These are phyloP conservation scores for Flaveria brownii DNA, from an alignment of 129 eudicot genomes.

Conservation along the genomic window DNA sequence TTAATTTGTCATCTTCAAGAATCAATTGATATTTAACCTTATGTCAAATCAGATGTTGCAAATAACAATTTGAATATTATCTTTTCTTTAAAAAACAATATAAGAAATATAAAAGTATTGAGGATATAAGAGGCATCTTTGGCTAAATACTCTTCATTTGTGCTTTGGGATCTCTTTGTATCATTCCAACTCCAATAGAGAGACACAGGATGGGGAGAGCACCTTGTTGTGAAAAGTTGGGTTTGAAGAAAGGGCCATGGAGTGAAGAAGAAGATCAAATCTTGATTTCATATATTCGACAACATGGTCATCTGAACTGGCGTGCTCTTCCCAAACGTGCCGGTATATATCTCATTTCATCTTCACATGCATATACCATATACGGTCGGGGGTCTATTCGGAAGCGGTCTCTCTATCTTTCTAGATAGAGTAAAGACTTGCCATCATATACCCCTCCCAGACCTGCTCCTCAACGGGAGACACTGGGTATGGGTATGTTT, in stretches of 20 bases:
- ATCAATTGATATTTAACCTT: background rate
- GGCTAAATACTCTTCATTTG: slow-evolving; percentile 24
- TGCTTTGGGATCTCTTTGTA: slow-evolving; percentile 24
- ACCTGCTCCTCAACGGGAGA: no score
- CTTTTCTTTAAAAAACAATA: background rate
- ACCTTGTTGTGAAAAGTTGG: slow-evolving; percentile 83
- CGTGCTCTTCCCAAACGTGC: slow-evolving; percentile 83
- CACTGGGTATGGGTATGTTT: no score
- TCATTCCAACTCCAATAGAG: slow-evolving; percentile 7
- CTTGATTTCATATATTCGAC: slow-evolving; percentile 50
- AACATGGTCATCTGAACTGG: slow-evolving; percentile 76
- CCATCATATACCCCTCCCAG: no score
- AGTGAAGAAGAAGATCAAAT: slow-evolving; percentile 65
- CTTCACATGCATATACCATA: background rate
- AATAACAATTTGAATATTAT: background rate
- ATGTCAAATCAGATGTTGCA: slow-evolving; percentile 5
- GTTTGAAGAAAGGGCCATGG: slow-evolving; percentile 91
- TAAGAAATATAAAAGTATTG: background rate
- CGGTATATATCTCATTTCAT: slow-evolving; percentile 44
- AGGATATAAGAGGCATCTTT: slow-evolving; percentile 27
- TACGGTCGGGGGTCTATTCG: no score
- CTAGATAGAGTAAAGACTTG: no score
- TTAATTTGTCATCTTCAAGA: background rate
- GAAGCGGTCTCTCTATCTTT: no score
- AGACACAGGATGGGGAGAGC: slow-evolving; percentile 65